Conservation (phyloP, 306 rosid genomes). For the Glycine soja region DNA sequence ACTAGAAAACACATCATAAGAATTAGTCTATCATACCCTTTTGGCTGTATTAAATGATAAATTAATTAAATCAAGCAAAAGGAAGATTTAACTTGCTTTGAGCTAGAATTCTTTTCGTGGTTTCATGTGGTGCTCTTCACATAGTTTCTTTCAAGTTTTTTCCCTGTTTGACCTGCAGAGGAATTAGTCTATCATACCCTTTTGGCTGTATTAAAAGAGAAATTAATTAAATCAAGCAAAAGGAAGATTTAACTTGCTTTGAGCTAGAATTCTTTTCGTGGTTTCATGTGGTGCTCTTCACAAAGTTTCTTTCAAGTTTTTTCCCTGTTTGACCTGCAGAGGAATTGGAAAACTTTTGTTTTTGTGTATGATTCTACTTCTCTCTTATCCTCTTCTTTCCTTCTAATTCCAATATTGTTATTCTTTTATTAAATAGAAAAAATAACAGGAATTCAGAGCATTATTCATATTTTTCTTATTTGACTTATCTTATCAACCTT, state of each 20-base stretch:
- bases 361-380: conserved; percentile 5
- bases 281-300: neutral
- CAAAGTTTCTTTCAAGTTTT: too few relatives aligned
- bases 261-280: conserved; percentile 29
- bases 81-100: too few relatives aligned
- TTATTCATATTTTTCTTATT: conserved; percentile 44
- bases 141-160: too few relatives aligned
- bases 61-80: too few relatives aligned
- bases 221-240: conserved; percentile 31
- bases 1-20: neutral
- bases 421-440: neutral
- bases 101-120: too few relatives aligned
- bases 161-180: neutral
- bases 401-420: neutral
- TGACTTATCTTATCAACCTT: conserved; percentile 73
- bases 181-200: conserved; percentile 10
- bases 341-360: conserved; percentile 18
- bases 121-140: too few relatives aligned
- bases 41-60: too few relatives aligned
- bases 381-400: conserved; percentile 8
- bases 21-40: neutral
- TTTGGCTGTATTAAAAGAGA: neutral
- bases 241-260: neutral
- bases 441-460: neutral
- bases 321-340: neutral